Conservation (phyloP, 352 stramenopile genomes). For the Aphanomyces cochlioides region DNA sequence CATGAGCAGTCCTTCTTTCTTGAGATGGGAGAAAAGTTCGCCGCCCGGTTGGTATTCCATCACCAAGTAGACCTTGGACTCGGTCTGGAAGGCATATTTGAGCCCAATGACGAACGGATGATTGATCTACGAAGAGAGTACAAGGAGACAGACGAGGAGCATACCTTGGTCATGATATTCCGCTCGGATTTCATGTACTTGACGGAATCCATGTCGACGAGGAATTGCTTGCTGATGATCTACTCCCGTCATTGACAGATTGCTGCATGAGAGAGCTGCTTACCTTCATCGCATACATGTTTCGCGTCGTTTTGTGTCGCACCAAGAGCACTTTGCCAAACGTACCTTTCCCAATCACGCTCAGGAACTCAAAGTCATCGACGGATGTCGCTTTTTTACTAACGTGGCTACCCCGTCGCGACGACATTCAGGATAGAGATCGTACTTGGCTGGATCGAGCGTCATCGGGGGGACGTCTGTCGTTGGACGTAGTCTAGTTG, state of each 20-base stretch:
- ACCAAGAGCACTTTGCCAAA: slow-evolving; percentile 55
- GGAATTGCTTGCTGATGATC: slow-evolving; percentile 68
- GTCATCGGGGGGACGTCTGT: not conserved
- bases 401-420: not conserved
- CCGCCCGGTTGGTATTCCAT: slow-evolving; percentile 72
- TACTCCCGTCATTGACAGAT: not conserved
- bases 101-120: slow-evolving; percentile 80
- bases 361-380: slow-evolving; percentile 30
- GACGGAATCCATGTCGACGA: slow-evolving; percentile 75
- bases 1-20: slow-evolving; percentile 25
- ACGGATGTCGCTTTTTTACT: slow-evolving; percentile 14
- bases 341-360: slow-evolving; percentile 30
- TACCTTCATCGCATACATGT: slow-evolving; percentile 82
- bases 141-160: not conserved
- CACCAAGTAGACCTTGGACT: slow-evolving; percentile 78
- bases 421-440: not conserved
- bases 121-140: slow-evolving; percentile 44
- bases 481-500: not conserved
- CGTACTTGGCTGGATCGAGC: not conserved
- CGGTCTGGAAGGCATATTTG: slow-evolving; percentile 74
- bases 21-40: slow-evolving; percentile 58
- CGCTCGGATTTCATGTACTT: slow-evolving; percentile 77
- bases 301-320: slow-evolving; percentile 48
- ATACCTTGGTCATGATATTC: slow-evolving; percentile 82
- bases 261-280: not conserved